phyloP scores from a whole-genome alignment of 2,329 filamentous ascomycete species.

The Esteya vermicola region DNA sequence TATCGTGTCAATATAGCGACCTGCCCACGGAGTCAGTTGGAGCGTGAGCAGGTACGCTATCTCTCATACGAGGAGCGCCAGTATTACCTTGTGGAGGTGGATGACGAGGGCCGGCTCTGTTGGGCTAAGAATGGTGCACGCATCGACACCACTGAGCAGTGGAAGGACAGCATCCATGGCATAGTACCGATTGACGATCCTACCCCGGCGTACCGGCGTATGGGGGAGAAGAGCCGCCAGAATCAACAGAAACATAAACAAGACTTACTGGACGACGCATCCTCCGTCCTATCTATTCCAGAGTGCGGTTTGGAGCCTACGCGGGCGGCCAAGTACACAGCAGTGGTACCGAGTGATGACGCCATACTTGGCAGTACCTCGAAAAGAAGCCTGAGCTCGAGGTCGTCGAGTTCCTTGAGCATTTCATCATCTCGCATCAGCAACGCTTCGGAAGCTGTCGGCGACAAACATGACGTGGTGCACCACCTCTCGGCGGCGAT shows the following conservation, averaged over 20 bases:
- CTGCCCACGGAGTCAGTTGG: conserved; percentile 60
- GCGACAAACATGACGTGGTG: too few relatives aligned
- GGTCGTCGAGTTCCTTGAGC: too few relatives aligned
- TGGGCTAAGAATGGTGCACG: conserved; percentile 73
- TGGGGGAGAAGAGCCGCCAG: conserved; percentile 16
- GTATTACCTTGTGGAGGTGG: conserved; percentile 67
- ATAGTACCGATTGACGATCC: conserved; percentile 49
- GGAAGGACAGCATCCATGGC: conserved; percentile 66
- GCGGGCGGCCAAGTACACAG: too few relatives aligned
- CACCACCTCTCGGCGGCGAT: conserved; percentile 53
- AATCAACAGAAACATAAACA: conserved; percentile 1
- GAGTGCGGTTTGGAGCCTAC: too few relatives aligned
- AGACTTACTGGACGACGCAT: not conserved
- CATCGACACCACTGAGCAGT: conserved; percentile 63
- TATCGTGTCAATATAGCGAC: conserved; percentile 52
- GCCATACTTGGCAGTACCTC: too few relatives aligned
- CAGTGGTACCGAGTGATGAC: too few relatives aligned
- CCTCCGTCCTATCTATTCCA: not conserved
- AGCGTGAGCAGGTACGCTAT: conserved; percentile 71
- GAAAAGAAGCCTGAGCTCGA: too few relatives aligned
- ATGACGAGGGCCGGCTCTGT: conserved; percentile 59
- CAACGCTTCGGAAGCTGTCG: too few relatives aligned
- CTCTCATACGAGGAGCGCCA: conserved; percentile 68
- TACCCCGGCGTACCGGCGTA: conserved; percentile 35
- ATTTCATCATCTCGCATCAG: too few relatives aligned